phyloP scores from a whole-genome alignment of 2,329 filamentous ascomycete genomes.

The Corinectria fuckeliana region DNA sequence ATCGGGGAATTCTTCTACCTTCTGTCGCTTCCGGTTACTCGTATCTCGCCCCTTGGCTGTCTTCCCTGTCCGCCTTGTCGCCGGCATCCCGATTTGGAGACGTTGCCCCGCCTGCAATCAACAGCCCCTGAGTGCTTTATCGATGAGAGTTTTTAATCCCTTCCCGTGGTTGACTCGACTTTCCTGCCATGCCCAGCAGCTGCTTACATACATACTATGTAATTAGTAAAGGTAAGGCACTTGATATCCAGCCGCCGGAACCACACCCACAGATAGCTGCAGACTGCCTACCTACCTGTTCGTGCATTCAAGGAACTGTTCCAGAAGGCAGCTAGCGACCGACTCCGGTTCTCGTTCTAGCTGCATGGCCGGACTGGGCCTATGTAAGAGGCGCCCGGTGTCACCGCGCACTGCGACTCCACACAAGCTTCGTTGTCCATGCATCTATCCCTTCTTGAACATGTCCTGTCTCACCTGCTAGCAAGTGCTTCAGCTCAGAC shows the following conservation, averaged over 20 bases:
- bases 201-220: too few relatives aligned
- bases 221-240: too few relatives aligned
- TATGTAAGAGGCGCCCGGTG: constrained; percentile 7
- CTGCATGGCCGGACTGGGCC: constrained; percentile 18
- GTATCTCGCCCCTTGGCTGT: not conserved
- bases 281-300: constrained; percentile 1
- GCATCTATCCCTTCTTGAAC: not conserved
- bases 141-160: not conserved
- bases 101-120: constrained; percentile 10
- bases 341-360: constrained; percentile 17
- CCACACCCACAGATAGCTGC: not conserved
- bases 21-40: not conserved
- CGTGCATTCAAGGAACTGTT: constrained; percentile 19
- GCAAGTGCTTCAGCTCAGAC: not conserved
- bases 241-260: not conserved
- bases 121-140: too few relatives aligned
- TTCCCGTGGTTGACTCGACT: too few relatives aligned
- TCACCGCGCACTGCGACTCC: constrained; percentile 3
- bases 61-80: not conserved
- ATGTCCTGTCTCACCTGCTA: not conserved
- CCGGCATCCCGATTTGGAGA: constrained; percentile 8
- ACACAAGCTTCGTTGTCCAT: constrained; percentile 9
- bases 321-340: constrained; percentile 22
- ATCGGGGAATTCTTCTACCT: constrained; percentile 1
- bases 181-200: too few relatives aligned